These are phyloP conservation scores for Eucalyptus regnans DNA, from an alignment of 345 rosid species.

Conservation along the genomic window DNA sequence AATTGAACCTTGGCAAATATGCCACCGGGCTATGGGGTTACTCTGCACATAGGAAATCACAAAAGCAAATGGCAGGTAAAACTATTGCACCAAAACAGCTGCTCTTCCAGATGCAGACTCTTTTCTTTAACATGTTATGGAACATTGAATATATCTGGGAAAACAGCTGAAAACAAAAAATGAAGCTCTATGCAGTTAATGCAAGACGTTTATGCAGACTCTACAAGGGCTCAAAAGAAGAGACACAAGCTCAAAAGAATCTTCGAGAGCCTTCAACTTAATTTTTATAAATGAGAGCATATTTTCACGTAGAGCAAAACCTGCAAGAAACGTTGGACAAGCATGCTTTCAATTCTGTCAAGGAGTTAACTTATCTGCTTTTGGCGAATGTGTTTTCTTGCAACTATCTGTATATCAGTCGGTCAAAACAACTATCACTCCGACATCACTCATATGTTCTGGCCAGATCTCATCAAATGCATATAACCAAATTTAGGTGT, in stretches of 20 bases:
- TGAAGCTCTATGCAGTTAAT: background rate
- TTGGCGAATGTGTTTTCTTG: background rate
- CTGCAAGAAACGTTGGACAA: background rate
- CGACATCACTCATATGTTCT: background rate
- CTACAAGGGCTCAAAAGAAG: background rate
- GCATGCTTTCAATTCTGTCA: background rate
- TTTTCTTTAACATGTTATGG: background rate
- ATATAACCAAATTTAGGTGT: background rate
- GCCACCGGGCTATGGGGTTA: constrained; percentile 98
- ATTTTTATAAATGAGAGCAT: background rate
- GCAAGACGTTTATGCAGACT: background rate
- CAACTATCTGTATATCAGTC: background rate
- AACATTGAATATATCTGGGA: background rate
- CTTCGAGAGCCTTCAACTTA: background rate
- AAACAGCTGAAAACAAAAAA: background rate
- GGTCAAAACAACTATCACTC: background rate
- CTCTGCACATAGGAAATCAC: constrained; percentile 51
- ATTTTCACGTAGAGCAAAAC: background rate
- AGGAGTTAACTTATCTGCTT: background rate
- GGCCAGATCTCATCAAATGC: background rate
- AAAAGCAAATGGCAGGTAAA: background rate
- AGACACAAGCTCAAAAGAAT: background rate
- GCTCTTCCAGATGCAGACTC: background rate
- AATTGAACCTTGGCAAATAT: constrained; percentile 88
- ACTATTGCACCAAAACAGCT: background rate